Conservation (phyloP, 352 stramenopile species). For the Blastocystis sp. region DNA sequence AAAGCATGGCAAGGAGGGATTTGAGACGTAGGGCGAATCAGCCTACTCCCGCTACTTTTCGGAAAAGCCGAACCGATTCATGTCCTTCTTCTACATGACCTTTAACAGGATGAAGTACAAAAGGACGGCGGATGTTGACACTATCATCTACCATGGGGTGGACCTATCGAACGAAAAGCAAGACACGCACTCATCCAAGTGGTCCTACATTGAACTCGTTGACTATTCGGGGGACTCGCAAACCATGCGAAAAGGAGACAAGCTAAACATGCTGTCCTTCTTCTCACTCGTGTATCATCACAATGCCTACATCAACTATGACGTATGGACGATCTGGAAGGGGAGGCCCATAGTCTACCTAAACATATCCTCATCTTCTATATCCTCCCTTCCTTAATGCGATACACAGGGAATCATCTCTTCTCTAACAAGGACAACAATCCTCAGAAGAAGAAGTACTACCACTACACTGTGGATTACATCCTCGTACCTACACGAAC, state of each 20-base stretch:
- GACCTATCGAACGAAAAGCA: background rate
- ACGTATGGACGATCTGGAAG: slow-evolving; percentile 33
- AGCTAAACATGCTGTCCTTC: slow-evolving; percentile 35
- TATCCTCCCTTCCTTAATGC: background rate
- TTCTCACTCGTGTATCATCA: slow-evolving; percentile 64
- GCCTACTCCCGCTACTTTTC: slow-evolving; percentile 17
- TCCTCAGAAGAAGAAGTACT: slow-evolving; percentile 46
- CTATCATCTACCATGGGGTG: slow-evolving; percentile 25
- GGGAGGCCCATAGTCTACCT: slow-evolving; percentile 35
- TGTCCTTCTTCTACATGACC: slow-evolving; percentile 67
- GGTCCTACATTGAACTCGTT: slow-evolving; percentile 56
- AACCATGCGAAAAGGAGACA: slow-evolving; percentile 58
- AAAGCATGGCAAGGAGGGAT: slow-evolving; percentile 3
- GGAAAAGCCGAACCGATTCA: slow-evolving; percentile 30
- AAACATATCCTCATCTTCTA: slow-evolving; percentile 37
- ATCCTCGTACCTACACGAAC: background rate
- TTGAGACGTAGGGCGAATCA: slow-evolving; percentile 40
- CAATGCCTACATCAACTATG: slow-evolving; percentile 67
- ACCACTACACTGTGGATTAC: slow-evolving; percentile 44
- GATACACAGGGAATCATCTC: slow-evolving; percentile 46
- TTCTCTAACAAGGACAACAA: slow-evolving; percentile 63
- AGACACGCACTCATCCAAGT: background rate
- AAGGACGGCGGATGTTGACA: slow-evolving; percentile 48
- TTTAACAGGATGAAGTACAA: slow-evolving; percentile 66
- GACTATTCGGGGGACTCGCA: slow-evolving; percentile 56